Evolutionary conservation across 192 early-diverging fungal genomes (phyloP).

Genomic region (Coemansia sp.): DNA sequence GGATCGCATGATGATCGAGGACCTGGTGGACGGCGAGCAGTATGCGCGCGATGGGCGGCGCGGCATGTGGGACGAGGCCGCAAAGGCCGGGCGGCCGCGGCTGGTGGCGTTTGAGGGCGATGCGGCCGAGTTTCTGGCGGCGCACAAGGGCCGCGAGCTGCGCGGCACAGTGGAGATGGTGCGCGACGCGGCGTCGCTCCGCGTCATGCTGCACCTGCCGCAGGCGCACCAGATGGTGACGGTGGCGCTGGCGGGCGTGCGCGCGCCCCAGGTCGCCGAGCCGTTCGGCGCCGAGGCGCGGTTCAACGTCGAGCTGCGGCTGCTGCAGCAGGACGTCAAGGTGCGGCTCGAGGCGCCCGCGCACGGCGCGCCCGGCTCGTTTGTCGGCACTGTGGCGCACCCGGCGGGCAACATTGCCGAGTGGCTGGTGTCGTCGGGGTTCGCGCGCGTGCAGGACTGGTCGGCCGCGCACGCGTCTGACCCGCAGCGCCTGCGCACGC

Average conservation of each 20-base stretch:
- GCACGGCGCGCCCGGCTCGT: slow-evolving; percentile 59
- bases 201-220: slow-evolving; percentile 68
- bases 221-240: slow-evolving; percentile 76
- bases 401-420: slow-evolving; percentile 93
- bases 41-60: slow-evolving; percentile 65
- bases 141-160: slow-evolving; percentile 77
- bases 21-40: slow-evolving; percentile 64
- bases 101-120: slow-evolving; percentile 63
- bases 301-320: slow-evolving; percentile 85
- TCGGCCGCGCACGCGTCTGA: slow-evolving; percentile 50
- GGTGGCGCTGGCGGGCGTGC: slow-evolving; percentile 76
- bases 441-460: slow-evolving; percentile 88
- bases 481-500: slow-evolving; percentile 59
- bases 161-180: slow-evolving; percentile 91
- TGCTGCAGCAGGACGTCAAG: slow-evolving; percentile 89
- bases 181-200: slow-evolving; percentile 85
- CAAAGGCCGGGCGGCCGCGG: slow-evolving; percentile 45
- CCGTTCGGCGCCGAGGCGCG: slow-evolving; percentile 93
- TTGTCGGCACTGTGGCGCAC: slow-evolving; percentile 77
- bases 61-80: slow-evolving; percentile 74
- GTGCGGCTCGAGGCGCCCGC: slow-evolving; percentile 77
- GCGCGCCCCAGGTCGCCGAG: slow-evolving; percentile 76
- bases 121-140: slow-evolving; percentile 67
- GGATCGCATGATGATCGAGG: slow-evolving; percentile 38
- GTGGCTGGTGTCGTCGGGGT: slow-evolving; percentile 72